These are phyloP conservation scores for Bipolaris zeicola DNA, from an alignment of 2,329 filamentous ascomycete species.

Conservation along the genomic window DNA sequence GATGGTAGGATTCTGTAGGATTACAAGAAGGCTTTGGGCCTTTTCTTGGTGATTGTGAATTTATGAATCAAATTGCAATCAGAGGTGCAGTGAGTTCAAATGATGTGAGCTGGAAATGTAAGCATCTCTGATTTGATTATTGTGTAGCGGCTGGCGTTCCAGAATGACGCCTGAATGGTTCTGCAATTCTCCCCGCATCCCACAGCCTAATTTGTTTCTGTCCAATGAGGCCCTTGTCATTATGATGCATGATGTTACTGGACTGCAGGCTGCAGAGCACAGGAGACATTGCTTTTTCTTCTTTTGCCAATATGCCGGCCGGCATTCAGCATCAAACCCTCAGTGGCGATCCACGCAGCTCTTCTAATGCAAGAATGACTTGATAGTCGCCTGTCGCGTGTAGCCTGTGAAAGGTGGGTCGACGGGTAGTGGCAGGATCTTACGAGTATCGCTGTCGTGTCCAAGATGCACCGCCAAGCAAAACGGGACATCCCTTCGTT, in stretches of 20 bases:
- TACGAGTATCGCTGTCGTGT: constrained; percentile 9
- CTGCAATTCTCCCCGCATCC: not conserved
- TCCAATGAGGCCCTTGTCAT: constrained; percentile 25
- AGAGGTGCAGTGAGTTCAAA: not conserved
- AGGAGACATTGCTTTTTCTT: not conserved
- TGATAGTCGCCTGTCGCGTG: constrained; percentile 15
- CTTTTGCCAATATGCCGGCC: not conserved
- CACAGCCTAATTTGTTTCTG: not conserved
- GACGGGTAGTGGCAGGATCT: constrained; percentile 16
- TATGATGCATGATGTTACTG: constrained; percentile 7
- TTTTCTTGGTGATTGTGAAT: not conserved
- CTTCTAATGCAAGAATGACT: not conserved
- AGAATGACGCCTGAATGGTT: not conserved
- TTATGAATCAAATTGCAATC: not conserved
- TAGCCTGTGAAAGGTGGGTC: constrained; percentile 1
- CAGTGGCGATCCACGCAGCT: not conserved
- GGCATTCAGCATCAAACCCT: not conserved
- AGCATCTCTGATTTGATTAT: not conserved
- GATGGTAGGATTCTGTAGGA: not conserved
- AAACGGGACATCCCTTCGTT: constrained; percentile 14
- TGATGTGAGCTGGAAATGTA: not conserved
- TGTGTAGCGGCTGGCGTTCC: not conserved
- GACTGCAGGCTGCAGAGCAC: not conserved
- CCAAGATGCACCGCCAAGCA: constrained; percentile 15
- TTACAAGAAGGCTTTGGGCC: too few species aligned